Evolutionary conservation across 2,329 filamentous ascomycete genomes (phyloP).

Genomic region (Scedosporium boydii): DNA sequence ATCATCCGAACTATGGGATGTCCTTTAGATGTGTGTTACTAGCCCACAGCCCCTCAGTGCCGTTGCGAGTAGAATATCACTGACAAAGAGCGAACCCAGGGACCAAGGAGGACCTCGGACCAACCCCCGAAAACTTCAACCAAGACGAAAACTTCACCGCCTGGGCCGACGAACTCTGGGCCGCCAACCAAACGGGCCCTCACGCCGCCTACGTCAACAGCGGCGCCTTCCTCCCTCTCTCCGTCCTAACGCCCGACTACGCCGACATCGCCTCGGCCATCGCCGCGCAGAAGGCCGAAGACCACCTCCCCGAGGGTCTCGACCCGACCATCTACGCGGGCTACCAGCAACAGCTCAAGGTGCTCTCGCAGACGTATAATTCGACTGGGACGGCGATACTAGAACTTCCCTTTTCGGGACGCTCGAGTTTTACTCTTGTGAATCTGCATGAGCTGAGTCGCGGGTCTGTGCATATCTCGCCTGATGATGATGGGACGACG

Average conservation of each 20-base stretch:
- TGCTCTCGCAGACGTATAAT: slow-evolving; percentile 10
- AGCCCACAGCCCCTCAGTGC: neutral
- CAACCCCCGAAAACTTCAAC: slow-evolving; percentile 14
- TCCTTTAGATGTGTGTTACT: slow-evolving; percentile 9
- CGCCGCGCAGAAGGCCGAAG: slow-evolving; percentile 15
- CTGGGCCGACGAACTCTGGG: slow-evolving; percentile 13
- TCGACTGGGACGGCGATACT: slow-evolving; percentile 15
- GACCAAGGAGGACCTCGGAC: slow-evolving; percentile 12
- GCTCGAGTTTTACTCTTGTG: slow-evolving; percentile 8
- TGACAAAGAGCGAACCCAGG: neutral
- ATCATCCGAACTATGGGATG: slow-evolving; percentile 25
- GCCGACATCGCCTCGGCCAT: slow-evolving; percentile 12
- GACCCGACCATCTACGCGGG: slow-evolving; percentile 11
- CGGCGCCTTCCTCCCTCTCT: slow-evolving; percentile 12
- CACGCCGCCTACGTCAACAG: slow-evolving; percentile 11
- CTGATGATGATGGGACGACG: slow-evolving; percentile 20
- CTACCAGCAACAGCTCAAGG: slow-evolving; percentile 12
- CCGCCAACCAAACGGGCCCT: slow-evolving; percentile 12
- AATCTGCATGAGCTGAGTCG: slow-evolving; percentile 34
- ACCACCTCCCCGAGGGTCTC: slow-evolving; percentile 11
- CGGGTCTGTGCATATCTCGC: slow-evolving; percentile 43
- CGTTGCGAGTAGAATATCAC: neutral
- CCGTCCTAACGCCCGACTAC: slow-evolving; percentile 11
- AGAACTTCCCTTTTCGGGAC: slow-evolving; percentile 13
- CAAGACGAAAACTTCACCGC: slow-evolving; percentile 11